These are phyloP conservation scores for Penicillium maclennaniae DNA, from an alignment of 495 filamentous ascomycete species.

Conservation along the genomic window DNA sequence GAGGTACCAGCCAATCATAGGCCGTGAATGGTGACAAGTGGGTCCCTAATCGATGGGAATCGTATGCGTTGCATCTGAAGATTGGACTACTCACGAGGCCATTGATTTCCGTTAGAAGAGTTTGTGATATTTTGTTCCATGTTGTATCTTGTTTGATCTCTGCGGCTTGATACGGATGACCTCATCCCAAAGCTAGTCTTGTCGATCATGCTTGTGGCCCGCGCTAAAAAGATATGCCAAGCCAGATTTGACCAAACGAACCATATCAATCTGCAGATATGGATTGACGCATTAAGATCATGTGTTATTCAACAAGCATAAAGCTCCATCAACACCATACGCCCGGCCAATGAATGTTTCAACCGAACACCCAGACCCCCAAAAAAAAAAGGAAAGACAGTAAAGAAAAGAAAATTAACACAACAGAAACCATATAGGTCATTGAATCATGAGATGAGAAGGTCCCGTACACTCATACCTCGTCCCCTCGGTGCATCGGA, in stretches of 20 bases:
- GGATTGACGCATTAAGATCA: background rate
- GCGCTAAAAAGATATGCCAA: too few relatives aligned
- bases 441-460: slow-evolving; percentile 56
- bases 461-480: slow-evolving; percentile 77
- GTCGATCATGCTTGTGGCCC: too few relatives aligned
- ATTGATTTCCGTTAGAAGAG: background rate
- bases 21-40: background rate
- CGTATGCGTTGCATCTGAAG: background rate
- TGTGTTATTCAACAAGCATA: background rate
- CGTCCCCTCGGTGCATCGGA: slow-evolving; percentile 25
- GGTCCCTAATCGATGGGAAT: too few relatives aligned
- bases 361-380: background rate
- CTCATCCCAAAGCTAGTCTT: too few relatives aligned
- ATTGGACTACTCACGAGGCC: background rate
- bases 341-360: background rate
- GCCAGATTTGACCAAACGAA: background rate
- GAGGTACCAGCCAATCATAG: background rate
- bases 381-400: background rate
- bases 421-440: background rate
- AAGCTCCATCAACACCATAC: background rate
- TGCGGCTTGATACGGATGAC: background rate
- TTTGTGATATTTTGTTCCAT: background rate
- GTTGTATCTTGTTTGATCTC: too few relatives aligned
- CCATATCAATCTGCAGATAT: background rate
- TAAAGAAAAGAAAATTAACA: too few relatives aligned